Evolutionary conservation across 2,329 filamentous ascomycete species (phyloP), one percentile per base, ranked within the genome.

Genomic region (Cercospora beticola): DNA sequence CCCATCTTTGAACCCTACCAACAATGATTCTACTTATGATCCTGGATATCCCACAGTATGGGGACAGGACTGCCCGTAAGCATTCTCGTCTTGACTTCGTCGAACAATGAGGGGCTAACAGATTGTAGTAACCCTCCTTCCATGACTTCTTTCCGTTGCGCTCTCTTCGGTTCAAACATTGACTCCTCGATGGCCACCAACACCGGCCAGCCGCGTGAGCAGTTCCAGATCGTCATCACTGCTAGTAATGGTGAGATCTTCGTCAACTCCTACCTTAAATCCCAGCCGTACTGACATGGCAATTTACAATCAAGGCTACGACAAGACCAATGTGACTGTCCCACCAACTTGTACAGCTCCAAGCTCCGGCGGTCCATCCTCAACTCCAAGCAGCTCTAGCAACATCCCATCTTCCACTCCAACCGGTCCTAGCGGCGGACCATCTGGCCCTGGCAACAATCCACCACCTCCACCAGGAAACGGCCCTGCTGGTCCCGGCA

Each of bases 141-240:
- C 14, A 75, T 77, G 66, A 77, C 76, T 26, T 74, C 73, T 68
- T 77, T 74, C 72, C 77, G 76, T 67, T 78, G 76, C 71, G 74
- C 75, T 1, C 71, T 77, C 40, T 78, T 73, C 73, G 75, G 77
- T 18, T 77, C 76, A 46, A 71, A 70, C 21, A 74, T 79, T 60
- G 70, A 74, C 18, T 67, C 74, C n/a, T 66, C 66, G 2, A 52
- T 70, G 21, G 74, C 73, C 5, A 76, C 71, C 62, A 76, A 76
- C 71, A 65, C 46, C 5, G 75, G 74, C 23, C 56, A 72, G 52
- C 68, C 36, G 14, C 70, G 71, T 16, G 68, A 72, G 65, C 65
- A 76, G 14, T 76, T 76, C 66, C 64, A 76, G 60, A 66, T 74
- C 26, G 74, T 76, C 49, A 72, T 76, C 60, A 74, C 72, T 28